Base-by-base conservation (phyloP, 768 basidiomycete species). In the Mycena kentingensis region DNA sequence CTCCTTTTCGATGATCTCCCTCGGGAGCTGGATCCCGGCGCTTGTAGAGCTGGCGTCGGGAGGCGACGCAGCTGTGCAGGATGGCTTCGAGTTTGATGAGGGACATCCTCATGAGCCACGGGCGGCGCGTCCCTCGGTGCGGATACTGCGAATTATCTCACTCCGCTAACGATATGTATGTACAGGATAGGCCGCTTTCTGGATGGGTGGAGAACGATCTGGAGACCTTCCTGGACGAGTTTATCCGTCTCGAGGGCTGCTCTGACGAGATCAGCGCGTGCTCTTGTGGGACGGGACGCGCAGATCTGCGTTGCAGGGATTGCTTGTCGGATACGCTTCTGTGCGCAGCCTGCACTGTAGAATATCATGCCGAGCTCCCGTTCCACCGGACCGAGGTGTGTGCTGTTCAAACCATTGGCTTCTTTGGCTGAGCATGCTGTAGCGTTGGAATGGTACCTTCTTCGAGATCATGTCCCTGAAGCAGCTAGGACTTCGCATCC, bases 401-500 rank as follows among this genome's bases (percentile, higher is more conserved):
- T 27, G 18, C 3, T 19, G 2, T 16, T n/a, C n/a, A n/a, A n/a
- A n/a, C n/a, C n/a, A n/a, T n/a, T n/a, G n/a, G n/a, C n/a, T n/a
- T n/a, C n/a, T n/a, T n/a, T n/a, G n/a, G n/a, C n/a, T n/a, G n/a
- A n/a, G n/a, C n/a, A n/a, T n/a, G n/a, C n/a, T n/a, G n/a, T 31
- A 50, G 49, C 41, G 29, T 2, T 51, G 42, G 49, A 10, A 43
- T 21, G 41, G 49, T 5, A 22, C 28, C 4, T 27, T 5, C 19
- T 65, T 64, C 42, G 28, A 37, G 12, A 4, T 19, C 1, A 39
- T 31, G 3, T 35, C 44, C 1, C 32, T 66, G 11, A 43, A 36
- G 18, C 12, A 53, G 1, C 45, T 64, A 18, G 65, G 64, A 3
- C 46, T 65, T 15, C 53, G 61, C 4, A 53, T 64, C n/a, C 63